A percentile compares a stretch with the other conserved stretches of the same genome.
Evolutionary conservation across 345 rosid species (phyloP).

Genomic region (Camelina sativa): DNA sequence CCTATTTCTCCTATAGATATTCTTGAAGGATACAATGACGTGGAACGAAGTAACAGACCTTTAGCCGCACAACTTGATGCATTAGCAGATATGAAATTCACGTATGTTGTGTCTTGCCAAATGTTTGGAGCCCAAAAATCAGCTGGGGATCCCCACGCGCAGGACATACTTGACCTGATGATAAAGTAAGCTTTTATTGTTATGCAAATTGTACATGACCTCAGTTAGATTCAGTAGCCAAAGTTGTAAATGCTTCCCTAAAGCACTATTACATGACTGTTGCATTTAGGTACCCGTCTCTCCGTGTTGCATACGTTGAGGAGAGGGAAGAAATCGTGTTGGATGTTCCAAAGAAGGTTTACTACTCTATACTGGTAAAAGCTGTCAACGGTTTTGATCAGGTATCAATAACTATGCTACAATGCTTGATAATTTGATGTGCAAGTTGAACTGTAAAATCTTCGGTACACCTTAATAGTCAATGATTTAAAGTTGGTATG

Average conservation of each 20-base stretch:
- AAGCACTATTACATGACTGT: conserved; percentile 26
- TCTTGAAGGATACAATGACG: conserved; percentile 73
- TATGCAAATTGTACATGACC: conserved; percentile 18
- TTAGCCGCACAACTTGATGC: conserved; percentile 78
- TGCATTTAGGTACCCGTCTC: conserved; percentile 74
- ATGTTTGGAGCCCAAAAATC: conserved; percentile 80
- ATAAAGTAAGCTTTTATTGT: conserved; percentile 55
- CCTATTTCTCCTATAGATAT: conserved; percentile 59
- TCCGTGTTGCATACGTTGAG: conserved; percentile 94
- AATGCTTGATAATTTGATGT: conserved; percentile 4
- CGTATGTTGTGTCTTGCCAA: conserved; percentile 83
- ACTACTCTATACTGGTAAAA: conserved; percentile 84
- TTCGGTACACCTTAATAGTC: not conserved
- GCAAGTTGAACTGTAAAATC: conserved; percentile 14
- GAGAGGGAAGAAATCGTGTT: conserved; percentile 80
- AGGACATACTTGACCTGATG: conserved; percentile 85
- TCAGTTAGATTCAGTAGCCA: conserved; percentile 30
- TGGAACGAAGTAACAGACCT: conserved; percentile 67
- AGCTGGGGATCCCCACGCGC: conserved; percentile 86
- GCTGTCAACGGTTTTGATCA: conserved; percentile 79
- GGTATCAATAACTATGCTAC: conserved; percentile 48
- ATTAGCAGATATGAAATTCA: conserved; percentile 85
- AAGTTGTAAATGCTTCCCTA: conserved; percentile 31
- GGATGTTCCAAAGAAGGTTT: conserved; percentile 56
- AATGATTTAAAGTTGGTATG: conserved; percentile 4